Evolutionary conservation across 805 yeast species (phyloP).

Genomic region (Saccharomycopsis schoenii): DNA sequence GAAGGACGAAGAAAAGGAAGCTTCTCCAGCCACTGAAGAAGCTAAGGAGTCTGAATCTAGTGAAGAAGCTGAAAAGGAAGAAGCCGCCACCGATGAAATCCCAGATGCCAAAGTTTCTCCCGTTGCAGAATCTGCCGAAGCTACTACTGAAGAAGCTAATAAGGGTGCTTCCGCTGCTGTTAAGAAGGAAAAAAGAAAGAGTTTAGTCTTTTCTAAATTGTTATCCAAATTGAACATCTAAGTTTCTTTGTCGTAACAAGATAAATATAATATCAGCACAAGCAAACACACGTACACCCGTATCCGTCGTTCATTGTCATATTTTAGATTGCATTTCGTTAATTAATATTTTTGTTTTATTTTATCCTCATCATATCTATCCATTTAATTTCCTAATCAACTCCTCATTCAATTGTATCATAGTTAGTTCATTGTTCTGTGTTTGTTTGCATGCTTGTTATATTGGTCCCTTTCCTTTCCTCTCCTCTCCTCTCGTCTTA

Average conservation of each 20-base stretch:
- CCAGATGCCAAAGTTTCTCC: slow-evolving; percentile 20
- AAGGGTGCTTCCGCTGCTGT: slow-evolving; percentile 15
- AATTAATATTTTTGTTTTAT: background rate
- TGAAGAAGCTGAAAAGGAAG: slow-evolving; percentile 11
- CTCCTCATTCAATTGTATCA: background rate
- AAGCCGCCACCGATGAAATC: slow-evolving; percentile 18
- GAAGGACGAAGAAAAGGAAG: slow-evolving; percentile 14
- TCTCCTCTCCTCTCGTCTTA: background rate
- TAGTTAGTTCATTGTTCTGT: background rate
- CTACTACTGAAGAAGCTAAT: slow-evolving; percentile 14
- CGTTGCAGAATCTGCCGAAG: slow-evolving; percentile 14
- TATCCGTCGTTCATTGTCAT: background rate
- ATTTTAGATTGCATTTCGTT: background rate
- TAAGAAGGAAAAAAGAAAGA: slow-evolving; percentile 30
- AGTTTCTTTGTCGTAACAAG: slow-evolving; percentile 12
- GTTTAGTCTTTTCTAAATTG: slow-evolving; percentile 33
- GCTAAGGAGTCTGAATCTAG: slow-evolving; percentile 12
- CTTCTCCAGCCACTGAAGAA: slow-evolving; percentile 17
- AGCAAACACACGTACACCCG: background rate
- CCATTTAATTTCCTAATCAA: background rate
- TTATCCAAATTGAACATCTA: slow-evolving; percentile 21
- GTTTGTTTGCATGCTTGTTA: background rate
- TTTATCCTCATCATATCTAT: background rate
- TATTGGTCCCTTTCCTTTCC: background rate
- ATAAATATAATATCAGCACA: background rate